These are phyloP conservation scores for Podospora appendiculata DNA, from an alignment of 495 filamentous ascomycete genomes.

Conservation along the genomic window DNA sequence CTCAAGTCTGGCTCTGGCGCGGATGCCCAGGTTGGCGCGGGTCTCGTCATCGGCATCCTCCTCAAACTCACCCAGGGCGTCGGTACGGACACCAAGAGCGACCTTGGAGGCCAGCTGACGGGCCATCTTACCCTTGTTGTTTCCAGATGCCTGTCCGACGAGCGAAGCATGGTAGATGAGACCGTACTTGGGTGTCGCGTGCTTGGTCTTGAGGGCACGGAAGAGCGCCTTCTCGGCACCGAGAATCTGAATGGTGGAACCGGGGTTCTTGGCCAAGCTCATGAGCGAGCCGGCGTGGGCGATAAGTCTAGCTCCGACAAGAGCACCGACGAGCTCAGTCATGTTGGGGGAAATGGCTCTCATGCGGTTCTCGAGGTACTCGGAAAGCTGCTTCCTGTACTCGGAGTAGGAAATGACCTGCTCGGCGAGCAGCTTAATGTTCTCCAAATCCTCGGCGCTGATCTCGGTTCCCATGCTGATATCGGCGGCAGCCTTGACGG, in stretches of 20 bases:
- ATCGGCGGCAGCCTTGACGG: slow-evolving; percentile 89
- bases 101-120: slow-evolving; percentile 91
- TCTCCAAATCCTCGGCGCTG: slow-evolving; percentile 76
- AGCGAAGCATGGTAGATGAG: slow-evolving; percentile 97
- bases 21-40: slow-evolving; percentile 65
- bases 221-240: slow-evolving; percentile 99
- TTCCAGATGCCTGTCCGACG: slow-evolving; percentile 90
- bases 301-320: slow-evolving; percentile 92
- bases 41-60: slow-evolving; percentile 80
- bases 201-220: slow-evolving; percentile 97
- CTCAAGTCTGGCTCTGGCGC: slow-evolving; percentile 72
- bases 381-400: slow-evolving; percentile 78
- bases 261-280: slow-evolving; percentile 93
- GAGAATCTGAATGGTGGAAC: slow-evolving; percentile 93
- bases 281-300: slow-evolving; percentile 91
- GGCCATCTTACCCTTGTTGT: slow-evolving; percentile 99
- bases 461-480: slow-evolving; percentile 99
- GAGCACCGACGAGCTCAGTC: slow-evolving; percentile 85
- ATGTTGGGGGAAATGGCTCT: slow-evolving; percentile 94
- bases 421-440: slow-evolving; percentile 83
- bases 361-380: slow-evolving; percentile 90
- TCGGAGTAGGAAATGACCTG: slow-evolving; percentile 88
- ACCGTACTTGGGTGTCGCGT: slow-evolving; percentile 98
- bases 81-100: slow-evolving; percentile 84
- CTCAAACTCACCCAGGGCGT: slow-evolving; percentile 74